A percentile compares a stretch with the other conserved stretches of the same genome.
phyloP scores from a whole-genome alignment of 768 basidiomycete genomes.

The Mycena olivaceomarginata region DNA sequence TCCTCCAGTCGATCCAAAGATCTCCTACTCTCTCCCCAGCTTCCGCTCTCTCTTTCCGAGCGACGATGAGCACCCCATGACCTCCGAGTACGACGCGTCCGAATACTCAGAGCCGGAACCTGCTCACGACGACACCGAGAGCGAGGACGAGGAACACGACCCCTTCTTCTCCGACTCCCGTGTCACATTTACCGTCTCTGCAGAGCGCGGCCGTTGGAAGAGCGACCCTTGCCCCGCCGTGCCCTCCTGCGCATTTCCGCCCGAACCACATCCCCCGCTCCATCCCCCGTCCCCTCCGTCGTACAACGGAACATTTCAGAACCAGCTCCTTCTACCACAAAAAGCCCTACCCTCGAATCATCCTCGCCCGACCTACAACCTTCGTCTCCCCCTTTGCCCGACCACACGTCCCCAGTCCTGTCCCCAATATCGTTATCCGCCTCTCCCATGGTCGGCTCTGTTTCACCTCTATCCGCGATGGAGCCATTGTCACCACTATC shows the following conservation, averaged over 20 bases:
- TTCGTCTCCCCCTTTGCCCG: conserved; percentile 46
- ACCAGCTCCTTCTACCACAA: conserved; percentile 53
- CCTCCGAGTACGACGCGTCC: conserved; percentile 59
- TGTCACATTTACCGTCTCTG: conserved; percentile 69
- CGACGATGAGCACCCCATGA: conserved; percentile 51
- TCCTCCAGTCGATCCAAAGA: conserved; percentile 41
- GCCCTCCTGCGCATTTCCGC: conserved; percentile 56
- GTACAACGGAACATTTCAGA: conserved; percentile 61
- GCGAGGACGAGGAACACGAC: conserved; percentile 57
- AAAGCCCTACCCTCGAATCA: conserved; percentile 36
- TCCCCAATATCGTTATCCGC: conserved; percentile 63
- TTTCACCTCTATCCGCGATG: conserved; percentile 50
- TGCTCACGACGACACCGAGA: conserved; percentile 55
- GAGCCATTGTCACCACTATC: conserved; percentile 41
- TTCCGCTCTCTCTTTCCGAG: conserved; percentile 52
- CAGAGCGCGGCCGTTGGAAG: conserved; percentile 77
- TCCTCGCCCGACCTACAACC: conserved; percentile 43
- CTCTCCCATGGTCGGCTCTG: conserved; percentile 60
- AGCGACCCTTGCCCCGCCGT: conserved; percentile 64
- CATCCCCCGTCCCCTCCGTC: conserved; percentile 51
- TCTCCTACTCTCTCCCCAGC: conserved; percentile 51
- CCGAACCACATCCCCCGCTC: conserved; percentile 55
- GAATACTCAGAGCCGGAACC: conserved; percentile 56
- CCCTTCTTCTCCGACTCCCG: conserved; percentile 53
- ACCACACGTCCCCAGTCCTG: conserved; percentile 61